Evolutionary conservation across 192 early-diverging fungal genomes (phyloP).

Genomic region (Chytriomyces sp.): DNA sequence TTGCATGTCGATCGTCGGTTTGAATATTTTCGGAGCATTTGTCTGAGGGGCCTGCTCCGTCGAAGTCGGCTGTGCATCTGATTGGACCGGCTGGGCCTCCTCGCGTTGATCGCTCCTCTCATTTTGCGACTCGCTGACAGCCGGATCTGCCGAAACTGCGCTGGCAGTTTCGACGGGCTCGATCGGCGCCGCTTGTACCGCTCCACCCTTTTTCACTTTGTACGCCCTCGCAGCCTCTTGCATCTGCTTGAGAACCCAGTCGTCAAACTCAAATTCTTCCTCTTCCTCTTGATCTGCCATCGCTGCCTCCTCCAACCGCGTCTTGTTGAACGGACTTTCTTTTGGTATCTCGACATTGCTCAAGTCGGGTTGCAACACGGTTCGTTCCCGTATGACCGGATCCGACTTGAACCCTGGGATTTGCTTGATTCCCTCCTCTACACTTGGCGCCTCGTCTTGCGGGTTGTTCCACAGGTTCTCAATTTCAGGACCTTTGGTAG

Average conservation of each 20-base stretch:
- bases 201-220: neutral
- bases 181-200: neutral
- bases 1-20: neutral
- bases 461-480: conserved; percentile 16
- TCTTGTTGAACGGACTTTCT: conserved; percentile 1
- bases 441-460: conserved; percentile 3
- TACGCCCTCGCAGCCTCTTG: conserved; percentile 24
- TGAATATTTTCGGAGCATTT: neutral
- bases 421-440: conserved; percentile 2
- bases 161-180: neutral
- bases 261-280: conserved; percentile 16
- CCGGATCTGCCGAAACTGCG: neutral
- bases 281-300: neutral
- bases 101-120: no score
- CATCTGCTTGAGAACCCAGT: conserved; percentile 21
- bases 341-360: conserved; percentile 20
- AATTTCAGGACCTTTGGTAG: conserved; percentile 1
- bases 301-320: neutral
- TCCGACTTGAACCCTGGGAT: conserved; percentile 20
- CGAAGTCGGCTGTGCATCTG: neutral
- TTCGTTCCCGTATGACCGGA: conserved; percentile 3
- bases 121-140: neutral
- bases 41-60: neutral
- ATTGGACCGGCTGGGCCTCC: neutral
- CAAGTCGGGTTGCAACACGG: conserved; percentile 16